Evolutionary conservation across 257 asterid species (phyloP), one percentile per base, ranked within the genome.

Genomic region (Ligustrum vulgare): DNA sequence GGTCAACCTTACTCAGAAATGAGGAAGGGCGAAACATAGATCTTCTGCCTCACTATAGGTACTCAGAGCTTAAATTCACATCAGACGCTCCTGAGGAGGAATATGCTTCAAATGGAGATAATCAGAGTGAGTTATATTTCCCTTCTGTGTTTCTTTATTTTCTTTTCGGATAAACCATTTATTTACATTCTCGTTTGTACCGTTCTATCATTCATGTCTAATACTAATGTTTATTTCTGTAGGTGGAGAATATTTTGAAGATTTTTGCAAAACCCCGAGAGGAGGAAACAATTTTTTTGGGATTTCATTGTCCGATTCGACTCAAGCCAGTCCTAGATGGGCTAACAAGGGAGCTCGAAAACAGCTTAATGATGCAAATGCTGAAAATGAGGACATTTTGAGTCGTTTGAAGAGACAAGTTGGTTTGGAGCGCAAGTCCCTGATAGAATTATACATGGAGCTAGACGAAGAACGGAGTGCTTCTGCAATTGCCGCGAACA

Each of bases 381-480:
- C 83, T 22, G 81, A 73, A 7, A 41, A 41, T 41, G 96, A 89
- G 28, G 96, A 91, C 41, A 72, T 72, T 3, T 54, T 86, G 77
- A 79, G 37, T 31, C 84, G 85, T 64, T 73, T 86, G 70, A 91
- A 82, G 82, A 84, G 76, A 70, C 98, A 92, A 74, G 89, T 86
- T 18, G 88, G 84, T 36, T 58, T 87, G 12, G 97, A 95, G 33
- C 92, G 85, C 47, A 91, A 87, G 75, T 87, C 98, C 23, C 83
- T 95, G 6, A 85, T 85, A 80, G 99, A 84, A 9, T 54, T 95
- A 56, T 87, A 95, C 82, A 79, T 87, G 97, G 98, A 95, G 32
- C 75, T 95, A 62, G 99, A 95, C 31, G 97, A 95, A 77, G 99
- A 95, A 81, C 81, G 99, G 81, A 95, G 89, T 51, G 98, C 97